Percentiles rank a stretch among this genome's conserved stretches.
Evolutionary conservation across 495 filamentous ascomycete species (phyloP).

Genomic region (Trichoderma reesei): DNA sequence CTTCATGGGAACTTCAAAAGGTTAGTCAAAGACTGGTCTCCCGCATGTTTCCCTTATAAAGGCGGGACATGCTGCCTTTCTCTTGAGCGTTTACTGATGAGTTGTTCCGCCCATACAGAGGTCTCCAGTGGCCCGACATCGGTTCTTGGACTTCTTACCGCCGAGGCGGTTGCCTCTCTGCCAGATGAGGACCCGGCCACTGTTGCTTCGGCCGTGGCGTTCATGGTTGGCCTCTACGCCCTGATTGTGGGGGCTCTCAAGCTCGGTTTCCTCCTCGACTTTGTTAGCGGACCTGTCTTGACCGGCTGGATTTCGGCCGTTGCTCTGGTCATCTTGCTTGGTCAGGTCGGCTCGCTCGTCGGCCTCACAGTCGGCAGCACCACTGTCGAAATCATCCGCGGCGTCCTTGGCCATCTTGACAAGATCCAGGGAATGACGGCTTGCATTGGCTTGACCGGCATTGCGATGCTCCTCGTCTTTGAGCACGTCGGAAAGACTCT

Average conservation of each 20-base stretch:
- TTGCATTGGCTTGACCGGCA: slow-evolving; percentile 31
- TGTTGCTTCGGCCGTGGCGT: slow-evolving; percentile 37
- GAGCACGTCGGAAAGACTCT: slow-evolving; percentile 32
- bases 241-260: slow-evolving; percentile 35
- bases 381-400: slow-evolving; percentile 10
- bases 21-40: slow-evolving; percentile 23
- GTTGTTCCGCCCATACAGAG: slow-evolving; percentile 21
- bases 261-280: slow-evolving; percentile 39
- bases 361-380: slow-evolving; percentile 24
- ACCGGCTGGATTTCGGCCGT: slow-evolving; percentile 37
- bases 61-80: too few relatives aligned
- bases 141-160: slow-evolving; percentile 37
- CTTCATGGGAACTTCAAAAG: slow-evolving; percentile 48
- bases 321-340: slow-evolving; percentile 31
- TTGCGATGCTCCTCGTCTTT: slow-evolving; percentile 29
- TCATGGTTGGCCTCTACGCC: slow-evolving; percentile 35
- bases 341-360: slow-evolving; percentile 31
- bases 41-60: too few relatives aligned
- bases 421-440: slow-evolving; percentile 19
- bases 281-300: slow-evolving; percentile 35
- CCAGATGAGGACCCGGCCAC: slow-evolving; percentile 22
- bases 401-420: slow-evolving; percentile 9
- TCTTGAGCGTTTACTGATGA: background rate
- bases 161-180: slow-evolving; percentile 32
- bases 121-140: slow-evolving; percentile 40